Conservation (phyloP, 2,329 filamentous ascomycete species). For the Dactylellina haptotyla region DNA sequence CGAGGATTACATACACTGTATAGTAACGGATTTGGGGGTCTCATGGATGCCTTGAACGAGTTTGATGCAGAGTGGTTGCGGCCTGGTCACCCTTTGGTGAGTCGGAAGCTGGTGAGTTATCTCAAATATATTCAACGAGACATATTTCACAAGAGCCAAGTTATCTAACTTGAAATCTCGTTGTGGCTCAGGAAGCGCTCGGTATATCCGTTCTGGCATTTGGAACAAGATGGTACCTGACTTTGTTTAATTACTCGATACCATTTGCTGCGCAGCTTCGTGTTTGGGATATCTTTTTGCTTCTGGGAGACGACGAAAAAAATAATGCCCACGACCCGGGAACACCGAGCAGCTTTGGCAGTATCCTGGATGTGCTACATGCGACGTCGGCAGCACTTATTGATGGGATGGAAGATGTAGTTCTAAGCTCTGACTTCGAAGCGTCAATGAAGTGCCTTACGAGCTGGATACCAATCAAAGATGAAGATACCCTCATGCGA, state of each 20-base stretch:
- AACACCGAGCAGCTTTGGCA: conserved; percentile 63
- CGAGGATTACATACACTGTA: conserved; percentile 88
- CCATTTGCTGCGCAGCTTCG: conserved; percentile 93
- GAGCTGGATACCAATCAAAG: conserved; percentile 90
- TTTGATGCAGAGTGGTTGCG: conserved; percentile 86
- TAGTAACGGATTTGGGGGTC: conserved; percentile 80
- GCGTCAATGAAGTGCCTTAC: conserved; percentile 98
- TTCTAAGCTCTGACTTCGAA: conserved; percentile 94
- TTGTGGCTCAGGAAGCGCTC: conserved; percentile 71
- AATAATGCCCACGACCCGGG: conserved; percentile 60
- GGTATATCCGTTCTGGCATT: conserved; percentile 89
- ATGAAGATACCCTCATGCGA: conserved; percentile 92
- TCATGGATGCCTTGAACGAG: conserved; percentile 85
- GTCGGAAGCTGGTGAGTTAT: conserved; percentile 76
- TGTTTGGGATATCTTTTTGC: conserved; percentile 97
- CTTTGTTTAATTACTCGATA: conserved; percentile 95
- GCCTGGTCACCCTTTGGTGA: conserved; percentile 73
- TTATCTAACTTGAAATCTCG: not conserved
- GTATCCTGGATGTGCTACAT: conserved; percentile 86
- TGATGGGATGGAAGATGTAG: conserved; percentile 85
- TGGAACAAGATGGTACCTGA: conserved; percentile 96
- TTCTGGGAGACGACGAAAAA: conserved; percentile 80
- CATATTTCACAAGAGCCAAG: not conserved
- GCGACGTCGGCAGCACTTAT: conserved; percentile 89
- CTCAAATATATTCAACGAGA: not conserved